These are phyloP conservation scores for Petunia hybrid DNA, from an alignment of 305 asterid genomes.

Conservation along the genomic window DNA sequence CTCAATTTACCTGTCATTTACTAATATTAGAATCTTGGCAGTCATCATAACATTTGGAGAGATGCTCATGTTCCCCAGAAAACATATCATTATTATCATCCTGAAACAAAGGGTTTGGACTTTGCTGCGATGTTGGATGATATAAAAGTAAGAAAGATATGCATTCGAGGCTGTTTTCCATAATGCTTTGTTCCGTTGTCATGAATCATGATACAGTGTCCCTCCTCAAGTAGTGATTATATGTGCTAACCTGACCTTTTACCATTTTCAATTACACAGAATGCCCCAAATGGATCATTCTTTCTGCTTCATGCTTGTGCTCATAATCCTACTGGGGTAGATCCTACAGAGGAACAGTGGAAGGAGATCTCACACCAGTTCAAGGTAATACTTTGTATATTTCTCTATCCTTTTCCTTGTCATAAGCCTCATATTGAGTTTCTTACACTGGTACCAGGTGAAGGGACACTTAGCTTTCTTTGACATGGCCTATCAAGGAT, in stretches of 20 bases:
- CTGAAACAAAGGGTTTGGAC: slow-evolving; percentile 89
- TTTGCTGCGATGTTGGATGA: slow-evolving; percentile 85
- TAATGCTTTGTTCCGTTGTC: not conserved
- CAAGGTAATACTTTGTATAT: slow-evolving; percentile 56
- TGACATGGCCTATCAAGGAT: slow-evolving; percentile 99
- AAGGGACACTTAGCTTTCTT: slow-evolving; percentile 93
- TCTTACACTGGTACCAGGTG: slow-evolving; percentile 54
- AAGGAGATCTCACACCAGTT: slow-evolving; percentile 86
- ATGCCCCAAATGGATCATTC: slow-evolving; percentile 91
- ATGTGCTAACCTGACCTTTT: slow-evolving; percentile 3
- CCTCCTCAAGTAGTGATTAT: not conserved
- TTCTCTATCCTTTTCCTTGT: not conserved
- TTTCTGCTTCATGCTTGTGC: slow-evolving; percentile 99
- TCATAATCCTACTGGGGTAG: slow-evolving; percentile 99
- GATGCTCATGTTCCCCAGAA: slow-evolving; percentile 92
- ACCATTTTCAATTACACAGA: slow-evolving; percentile 49
- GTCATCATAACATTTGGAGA: slow-evolving; percentile 99
- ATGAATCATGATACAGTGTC: not conserved
- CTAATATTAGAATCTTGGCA: slow-evolving; percentile 47
- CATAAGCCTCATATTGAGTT: slow-evolving; percentile 8
- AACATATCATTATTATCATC: slow-evolving; percentile 91
- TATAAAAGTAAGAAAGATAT: slow-evolving; percentile 60
- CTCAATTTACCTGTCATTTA: slow-evolving; percentile 30
- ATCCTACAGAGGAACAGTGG: slow-evolving; percentile 98
- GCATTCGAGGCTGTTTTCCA: slow-evolving; percentile 1